A percentile compares a stretch with the other conserved stretches of the same genome.
Conservation (phyloP, 2,329 filamentous ascomycete genomes). For the Diatrype stigma region DNA sequence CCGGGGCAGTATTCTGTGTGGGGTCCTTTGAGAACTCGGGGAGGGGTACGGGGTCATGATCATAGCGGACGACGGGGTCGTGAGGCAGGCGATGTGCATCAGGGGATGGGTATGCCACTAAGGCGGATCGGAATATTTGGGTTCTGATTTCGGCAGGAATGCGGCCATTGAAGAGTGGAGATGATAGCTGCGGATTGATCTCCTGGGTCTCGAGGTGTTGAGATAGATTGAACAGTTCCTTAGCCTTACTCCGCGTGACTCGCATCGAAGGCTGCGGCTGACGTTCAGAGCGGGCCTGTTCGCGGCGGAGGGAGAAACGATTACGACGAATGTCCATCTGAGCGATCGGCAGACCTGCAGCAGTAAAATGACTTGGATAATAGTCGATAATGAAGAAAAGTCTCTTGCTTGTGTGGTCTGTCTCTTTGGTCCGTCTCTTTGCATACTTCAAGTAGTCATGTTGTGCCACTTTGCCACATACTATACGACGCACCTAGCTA, state of each 20-base stretch:
- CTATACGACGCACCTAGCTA: too few species aligned
- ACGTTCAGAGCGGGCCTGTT: background rate
- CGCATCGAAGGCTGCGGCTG: background rate
- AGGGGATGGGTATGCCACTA: constrained; percentile 17
- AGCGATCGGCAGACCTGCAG: too few species aligned
- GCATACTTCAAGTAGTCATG: too few species aligned
- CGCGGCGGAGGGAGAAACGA: too few species aligned
- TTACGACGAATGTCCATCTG: too few species aligned
- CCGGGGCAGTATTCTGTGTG: constrained; percentile 6
- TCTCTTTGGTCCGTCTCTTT: too few species aligned
- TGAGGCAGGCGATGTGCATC: constrained; percentile 1
- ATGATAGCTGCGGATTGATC: constrained; percentile 15
- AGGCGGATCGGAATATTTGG: constrained; percentile 29
- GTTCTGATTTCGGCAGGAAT: constrained; percentile 30
- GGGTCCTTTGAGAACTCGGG: constrained; percentile 17
- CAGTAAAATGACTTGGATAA: too few species aligned
- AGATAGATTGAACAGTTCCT: constrained; percentile 6
- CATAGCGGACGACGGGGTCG: constrained; percentile 12
- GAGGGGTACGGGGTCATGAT: constrained; percentile 7
- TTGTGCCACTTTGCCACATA: too few species aligned
- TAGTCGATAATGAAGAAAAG: too few species aligned
- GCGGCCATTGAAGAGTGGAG: constrained; percentile 13
- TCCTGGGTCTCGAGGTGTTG: constrained; percentile 10
- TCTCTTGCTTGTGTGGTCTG: too few species aligned
- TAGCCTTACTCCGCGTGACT: background rate